Evolutionary conservation across 768 basidiomycete species (phyloP).

Genomic region (Tulasnella sp.): DNA sequence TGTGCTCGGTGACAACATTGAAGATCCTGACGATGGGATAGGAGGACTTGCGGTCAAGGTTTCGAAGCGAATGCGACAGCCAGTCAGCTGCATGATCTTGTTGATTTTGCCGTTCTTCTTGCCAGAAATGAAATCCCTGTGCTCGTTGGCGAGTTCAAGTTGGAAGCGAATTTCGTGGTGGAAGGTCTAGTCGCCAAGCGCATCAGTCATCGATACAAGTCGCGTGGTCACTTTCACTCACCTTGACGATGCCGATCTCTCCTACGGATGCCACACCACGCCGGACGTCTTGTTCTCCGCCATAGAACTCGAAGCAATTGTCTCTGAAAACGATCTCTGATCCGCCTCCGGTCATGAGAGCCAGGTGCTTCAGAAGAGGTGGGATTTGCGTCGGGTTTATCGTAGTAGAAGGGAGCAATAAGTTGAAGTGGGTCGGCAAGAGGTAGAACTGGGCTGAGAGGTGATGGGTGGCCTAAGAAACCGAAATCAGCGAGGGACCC

Average conservation of each 20-base stretch:
- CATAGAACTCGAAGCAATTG: constrained; percentile 97
- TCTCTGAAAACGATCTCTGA: constrained; percentile 95
- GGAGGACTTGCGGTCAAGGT: constrained; percentile 64
- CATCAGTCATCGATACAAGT: not conserved
- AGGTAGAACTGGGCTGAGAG: constrained; percentile 98
- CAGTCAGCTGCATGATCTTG: constrained; percentile 97
- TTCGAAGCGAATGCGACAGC: constrained; percentile 98
- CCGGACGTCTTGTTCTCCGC: constrained; percentile 84
- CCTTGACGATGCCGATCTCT: constrained; percentile 89
- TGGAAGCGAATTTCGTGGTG: constrained; percentile 98
- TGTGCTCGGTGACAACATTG: constrained; percentile 26
- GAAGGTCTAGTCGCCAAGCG: constrained; percentile 51
- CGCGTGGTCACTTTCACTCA: constrained; percentile 29
- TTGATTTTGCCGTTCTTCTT: constrained; percentile 99
- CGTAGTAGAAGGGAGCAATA: constrained; percentile 71
- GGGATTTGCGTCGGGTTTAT: constrained; percentile 78
- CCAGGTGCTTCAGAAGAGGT: constrained; percentile 76
- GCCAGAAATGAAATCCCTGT: constrained; percentile 95
- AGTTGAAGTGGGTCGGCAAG: constrained; percentile 87
- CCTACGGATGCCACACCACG: constrained; percentile 76
- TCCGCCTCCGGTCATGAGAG: constrained; percentile 57
- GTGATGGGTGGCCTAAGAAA: constrained; percentile 75
- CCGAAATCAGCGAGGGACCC: not conserved
- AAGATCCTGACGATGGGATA: constrained; percentile 25
- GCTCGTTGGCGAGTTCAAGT: constrained; percentile 94